Evolutionary conservation across 305 asterid genomes (phyloP).

Genomic region (Solanum hybrid): DNA sequence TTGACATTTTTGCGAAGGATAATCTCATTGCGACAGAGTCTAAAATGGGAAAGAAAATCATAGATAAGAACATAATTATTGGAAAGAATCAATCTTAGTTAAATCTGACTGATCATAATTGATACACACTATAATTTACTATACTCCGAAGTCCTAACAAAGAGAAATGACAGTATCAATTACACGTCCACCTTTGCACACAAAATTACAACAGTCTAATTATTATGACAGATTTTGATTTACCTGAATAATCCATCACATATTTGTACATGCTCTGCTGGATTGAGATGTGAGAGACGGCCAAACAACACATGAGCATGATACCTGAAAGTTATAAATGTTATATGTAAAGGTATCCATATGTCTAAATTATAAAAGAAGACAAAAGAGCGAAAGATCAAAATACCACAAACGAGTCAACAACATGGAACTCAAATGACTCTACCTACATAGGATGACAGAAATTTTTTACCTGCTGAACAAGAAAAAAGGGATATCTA

Average conservation of each 20-base stretch:
- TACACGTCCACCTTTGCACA: not conserved
- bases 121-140: not conserved
- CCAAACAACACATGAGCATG: slow-evolving; percentile 79
- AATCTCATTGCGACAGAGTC: not conserved
- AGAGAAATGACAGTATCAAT: not conserved
- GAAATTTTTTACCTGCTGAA: not conserved
- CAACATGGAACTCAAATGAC: not conserved
- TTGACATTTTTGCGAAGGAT: not conserved
- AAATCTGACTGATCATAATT: not conserved
- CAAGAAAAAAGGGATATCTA: not conserved
- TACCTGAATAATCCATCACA: slow-evolving; percentile 82
- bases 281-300: slow-evolving; percentile 80
- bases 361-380: not conserved
- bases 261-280: slow-evolving; percentile 69
- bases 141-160: not conserved
- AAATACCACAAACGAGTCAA: not conserved
- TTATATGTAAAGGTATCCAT: not conserved
- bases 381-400: not conserved
- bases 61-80: not conserved
- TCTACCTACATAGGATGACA: not conserved
- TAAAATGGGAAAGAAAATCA: not conserved
- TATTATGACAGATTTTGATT: slow-evolving; percentile 4
- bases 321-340: slow-evolving; percentile 45
- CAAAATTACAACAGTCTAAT: not conserved
- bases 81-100: not conserved